Conservation (phyloP, 2,329 filamentous ascomycete species). For the Drechmeria coniospora region DNA sequence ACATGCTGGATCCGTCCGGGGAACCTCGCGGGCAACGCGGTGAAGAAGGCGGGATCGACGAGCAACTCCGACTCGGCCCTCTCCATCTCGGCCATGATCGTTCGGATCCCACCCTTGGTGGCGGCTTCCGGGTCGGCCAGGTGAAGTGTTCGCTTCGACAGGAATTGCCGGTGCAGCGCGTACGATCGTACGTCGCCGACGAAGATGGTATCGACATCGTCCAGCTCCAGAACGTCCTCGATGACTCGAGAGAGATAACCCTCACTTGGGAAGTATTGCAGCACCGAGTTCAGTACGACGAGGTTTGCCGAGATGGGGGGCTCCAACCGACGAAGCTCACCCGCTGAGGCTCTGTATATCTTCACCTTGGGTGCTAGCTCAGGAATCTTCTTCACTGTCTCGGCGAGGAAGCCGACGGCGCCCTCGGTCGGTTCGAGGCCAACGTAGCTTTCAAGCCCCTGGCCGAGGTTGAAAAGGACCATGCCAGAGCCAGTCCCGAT, state of each 20-base stretch:
- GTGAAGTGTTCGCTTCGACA: constrained; percentile 2
- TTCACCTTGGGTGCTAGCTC: constrained; percentile 4
- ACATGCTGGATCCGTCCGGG: constrained; percentile 10
- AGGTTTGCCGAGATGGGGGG: constrained; percentile 2
- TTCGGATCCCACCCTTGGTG: constrained; percentile 3
- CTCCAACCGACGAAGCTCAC: constrained; percentile 4
- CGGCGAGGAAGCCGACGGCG: constrained; percentile 9
- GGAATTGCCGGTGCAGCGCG: neutral
- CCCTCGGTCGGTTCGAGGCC: constrained; percentile 12
- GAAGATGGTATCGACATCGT: constrained; percentile 3
- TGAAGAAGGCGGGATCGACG: constrained; percentile 11
- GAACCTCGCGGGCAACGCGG: constrained; percentile 1
- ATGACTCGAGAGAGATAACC: constrained; percentile 3
- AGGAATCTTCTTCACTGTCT: constrained; percentile 3
- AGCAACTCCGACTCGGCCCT: constrained; percentile 7
- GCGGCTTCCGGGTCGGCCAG: constrained; percentile 3
- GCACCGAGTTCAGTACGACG: constrained; percentile 8
- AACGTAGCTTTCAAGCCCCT: constrained; percentile 9
- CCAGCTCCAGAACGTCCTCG: constrained; percentile 1
- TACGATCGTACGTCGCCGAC: constrained; percentile 10
- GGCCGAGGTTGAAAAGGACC: constrained; percentile 14
- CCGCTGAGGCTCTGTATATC: constrained; percentile 8
- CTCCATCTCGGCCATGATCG: constrained; percentile 5
- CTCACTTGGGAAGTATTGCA: constrained; percentile 2
- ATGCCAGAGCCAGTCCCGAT: constrained; percentile 16